These are phyloP conservation scores for Penicillium hordei DNA, from an alignment of 2,329 filamentous ascomycete genomes.

Conservation along the genomic window DNA sequence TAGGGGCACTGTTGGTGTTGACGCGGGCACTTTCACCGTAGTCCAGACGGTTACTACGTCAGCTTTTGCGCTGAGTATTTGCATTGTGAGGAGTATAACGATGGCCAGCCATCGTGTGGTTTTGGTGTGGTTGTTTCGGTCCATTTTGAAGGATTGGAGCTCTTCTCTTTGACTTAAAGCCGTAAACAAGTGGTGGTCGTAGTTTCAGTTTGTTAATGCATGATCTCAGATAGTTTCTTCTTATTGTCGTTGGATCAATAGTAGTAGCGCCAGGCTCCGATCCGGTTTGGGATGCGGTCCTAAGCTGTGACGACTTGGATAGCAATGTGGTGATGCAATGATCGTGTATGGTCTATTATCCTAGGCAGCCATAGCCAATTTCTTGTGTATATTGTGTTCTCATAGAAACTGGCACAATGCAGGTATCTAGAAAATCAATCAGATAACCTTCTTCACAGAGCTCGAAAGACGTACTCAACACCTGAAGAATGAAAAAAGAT, in stretches of 20 bases:
- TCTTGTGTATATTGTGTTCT: not conserved
- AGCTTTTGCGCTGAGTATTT: not conserved
- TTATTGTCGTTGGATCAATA: not conserved
- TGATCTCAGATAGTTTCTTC: not conserved
- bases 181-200: not conserved
- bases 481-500: not conserved
- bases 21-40: conserved; percentile 20
- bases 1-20: conserved; percentile 27
- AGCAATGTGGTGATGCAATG: conserved; percentile 1
- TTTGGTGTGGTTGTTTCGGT: not conserved
- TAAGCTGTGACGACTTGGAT: not conserved
- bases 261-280: not conserved
- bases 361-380: not conserved
- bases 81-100: not conserved
- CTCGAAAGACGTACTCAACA: not conserved
- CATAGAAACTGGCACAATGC: not conserved
- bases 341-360: not conserved
- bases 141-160: not conserved
- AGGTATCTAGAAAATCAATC: not conserved
- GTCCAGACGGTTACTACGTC: conserved; percentile 22
- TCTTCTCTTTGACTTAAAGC: not conserved
- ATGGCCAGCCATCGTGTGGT: conserved; percentile 5
- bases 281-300: not conserved
- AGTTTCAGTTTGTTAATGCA: not conserved
- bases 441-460: not conserved